These are phyloP conservation scores for Boechera divaricarpa DNA, from an alignment of 345 rosid genomes.

Conservation along the genomic window DNA sequence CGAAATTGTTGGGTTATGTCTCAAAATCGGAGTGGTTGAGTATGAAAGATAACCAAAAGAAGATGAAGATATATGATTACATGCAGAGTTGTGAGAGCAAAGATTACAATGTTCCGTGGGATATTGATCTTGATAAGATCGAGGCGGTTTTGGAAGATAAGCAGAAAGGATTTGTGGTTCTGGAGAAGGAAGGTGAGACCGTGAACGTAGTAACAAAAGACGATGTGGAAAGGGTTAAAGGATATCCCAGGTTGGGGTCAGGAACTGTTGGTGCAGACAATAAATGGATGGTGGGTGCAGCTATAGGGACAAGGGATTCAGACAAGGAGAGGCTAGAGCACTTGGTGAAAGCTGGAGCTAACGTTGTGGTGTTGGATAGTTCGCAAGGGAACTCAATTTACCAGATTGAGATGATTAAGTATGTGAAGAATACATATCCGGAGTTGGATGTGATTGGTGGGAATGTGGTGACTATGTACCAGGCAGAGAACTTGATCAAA, in stretches of 20 bases:
- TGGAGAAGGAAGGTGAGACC: constrained; percentile 63
- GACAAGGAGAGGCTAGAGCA: constrained; percentile 87
- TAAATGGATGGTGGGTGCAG: constrained; percentile 90
- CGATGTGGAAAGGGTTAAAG: constrained; percentile 74
- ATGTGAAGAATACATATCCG: constrained; percentile 67
- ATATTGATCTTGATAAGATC: constrained; percentile 61
- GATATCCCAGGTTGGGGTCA: constrained; percentile 67
- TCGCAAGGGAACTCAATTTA: constrained; percentile 92
- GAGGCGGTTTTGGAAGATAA: constrained; percentile 54
- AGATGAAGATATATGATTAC: constrained; percentile 58
- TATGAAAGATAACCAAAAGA: constrained; percentile 50
- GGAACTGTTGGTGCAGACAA: constrained; percentile 73
- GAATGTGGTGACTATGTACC: constrained; percentile 84
- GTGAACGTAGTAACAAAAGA: constrained; percentile 70
- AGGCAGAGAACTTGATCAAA: constrained; percentile 83
- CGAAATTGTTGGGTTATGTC: constrained; percentile 69
- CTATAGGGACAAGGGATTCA: constrained; percentile 76
- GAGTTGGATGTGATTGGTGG: constrained; percentile 87
- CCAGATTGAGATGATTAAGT: constrained; percentile 89
- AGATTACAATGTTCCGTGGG: constrained; percentile 56
- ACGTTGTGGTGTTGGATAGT: constrained; percentile 82
- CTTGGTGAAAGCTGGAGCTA: constrained; percentile 78
- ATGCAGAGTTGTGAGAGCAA: constrained; percentile 52
- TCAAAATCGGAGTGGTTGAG: constrained; percentile 58
- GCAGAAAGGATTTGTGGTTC: constrained; percentile 56